Conservation (phyloP, 2,329 filamentous ascomycete genomes). For the Emmonsiellopsis sp. region DNA sequence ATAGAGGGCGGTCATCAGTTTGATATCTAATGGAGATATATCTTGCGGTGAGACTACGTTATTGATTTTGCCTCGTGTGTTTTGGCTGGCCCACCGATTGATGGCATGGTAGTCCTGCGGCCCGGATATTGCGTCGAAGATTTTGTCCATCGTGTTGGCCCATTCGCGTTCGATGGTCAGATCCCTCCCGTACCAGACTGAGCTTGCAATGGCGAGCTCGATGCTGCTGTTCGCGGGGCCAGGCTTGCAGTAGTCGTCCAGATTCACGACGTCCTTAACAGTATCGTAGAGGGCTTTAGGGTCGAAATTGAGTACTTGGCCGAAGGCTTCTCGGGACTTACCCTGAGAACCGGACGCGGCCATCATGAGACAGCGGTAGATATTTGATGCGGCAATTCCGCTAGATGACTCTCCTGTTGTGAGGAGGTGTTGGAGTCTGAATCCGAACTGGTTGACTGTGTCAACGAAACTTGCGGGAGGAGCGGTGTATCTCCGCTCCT, state of each 20-base stretch:
- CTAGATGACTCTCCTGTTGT: neutral
- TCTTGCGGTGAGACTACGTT: neutral
- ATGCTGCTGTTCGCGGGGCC: neutral
- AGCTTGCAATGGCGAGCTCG: slow-evolving; percentile 1
- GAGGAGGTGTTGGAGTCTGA: neutral
- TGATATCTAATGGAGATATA: neutral
- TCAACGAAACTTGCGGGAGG: slow-evolving; percentile 1
- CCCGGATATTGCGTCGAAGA: slow-evolving; percentile 1
- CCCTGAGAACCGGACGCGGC: slow-evolving; percentile 2
- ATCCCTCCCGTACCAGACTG: neutral
- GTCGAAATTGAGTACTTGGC: neutral
- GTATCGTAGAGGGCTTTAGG: neutral
- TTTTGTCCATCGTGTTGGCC: neutral
- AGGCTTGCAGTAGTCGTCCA: slow-evolving; percentile 5
- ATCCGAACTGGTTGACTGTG: slow-evolving; percentile 7
- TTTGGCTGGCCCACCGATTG: slow-evolving; percentile 1
- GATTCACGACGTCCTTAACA: neutral
- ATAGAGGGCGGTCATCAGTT: slow-evolving; percentile 4
- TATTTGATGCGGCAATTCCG: slow-evolving; percentile 3
- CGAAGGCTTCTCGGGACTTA: neutral
- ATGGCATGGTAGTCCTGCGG: neutral
- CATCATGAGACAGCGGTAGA: slow-evolving; percentile 7
- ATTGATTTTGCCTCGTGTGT: slow-evolving; percentile 2
- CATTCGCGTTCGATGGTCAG: neutral
- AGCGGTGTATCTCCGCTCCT: neutral